Evolutionary conservation across 768 basidiomycete species (phyloP).

Genomic region (Filobasidium wieringae): DNA sequence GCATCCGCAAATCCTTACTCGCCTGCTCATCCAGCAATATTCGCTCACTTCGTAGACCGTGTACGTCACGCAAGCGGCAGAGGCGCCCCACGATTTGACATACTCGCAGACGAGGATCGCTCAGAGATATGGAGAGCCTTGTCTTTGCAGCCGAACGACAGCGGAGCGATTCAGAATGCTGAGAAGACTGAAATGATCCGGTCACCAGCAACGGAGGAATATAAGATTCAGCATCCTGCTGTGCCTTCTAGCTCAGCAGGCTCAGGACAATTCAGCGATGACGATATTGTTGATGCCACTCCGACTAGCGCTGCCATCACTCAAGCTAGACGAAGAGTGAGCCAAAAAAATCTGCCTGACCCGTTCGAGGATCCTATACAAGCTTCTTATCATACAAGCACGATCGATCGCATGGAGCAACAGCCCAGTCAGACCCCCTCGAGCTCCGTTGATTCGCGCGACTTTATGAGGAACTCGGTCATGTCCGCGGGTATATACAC

Average conservation of each 20-base stretch:
- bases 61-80: slow-evolving; percentile 3
- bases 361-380: slow-evolving; percentile 4
- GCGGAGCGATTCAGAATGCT: not conserved
- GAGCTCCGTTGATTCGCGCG: slow-evolving; percentile 5
- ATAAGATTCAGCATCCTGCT: not conserved
- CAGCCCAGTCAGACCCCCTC: not conserved
- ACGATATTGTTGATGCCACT: not conserved
- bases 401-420: not conserved
- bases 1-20: slow-evolving; percentile 50
- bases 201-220: slow-evolving; percentile 22
- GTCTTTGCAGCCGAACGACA: not conserved
- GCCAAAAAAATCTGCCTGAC: not conserved
- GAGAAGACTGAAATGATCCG: not conserved
- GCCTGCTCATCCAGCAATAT: slow-evolving; percentile 47
- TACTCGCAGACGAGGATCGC: slow-evolving; percentile 36
- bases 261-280: not conserved
- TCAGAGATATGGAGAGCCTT: slow-evolving; percentile 10
- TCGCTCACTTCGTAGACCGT: slow-evolving; percentile 1
- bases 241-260: not conserved
- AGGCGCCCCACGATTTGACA: slow-evolving; percentile 21
- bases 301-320: not conserved
- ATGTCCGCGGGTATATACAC: not conserved
- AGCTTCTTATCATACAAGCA: slow-evolving; percentile 1
- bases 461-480: slow-evolving; percentile 4
- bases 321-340: not conserved